Percentiles rank a stretch among this genome's conserved stretches.
These are phyloP conservation scores for Dictyostelium purpureum DNA, from an alignment of 78 protist genomes.

Conservation along the genomic window DNA sequence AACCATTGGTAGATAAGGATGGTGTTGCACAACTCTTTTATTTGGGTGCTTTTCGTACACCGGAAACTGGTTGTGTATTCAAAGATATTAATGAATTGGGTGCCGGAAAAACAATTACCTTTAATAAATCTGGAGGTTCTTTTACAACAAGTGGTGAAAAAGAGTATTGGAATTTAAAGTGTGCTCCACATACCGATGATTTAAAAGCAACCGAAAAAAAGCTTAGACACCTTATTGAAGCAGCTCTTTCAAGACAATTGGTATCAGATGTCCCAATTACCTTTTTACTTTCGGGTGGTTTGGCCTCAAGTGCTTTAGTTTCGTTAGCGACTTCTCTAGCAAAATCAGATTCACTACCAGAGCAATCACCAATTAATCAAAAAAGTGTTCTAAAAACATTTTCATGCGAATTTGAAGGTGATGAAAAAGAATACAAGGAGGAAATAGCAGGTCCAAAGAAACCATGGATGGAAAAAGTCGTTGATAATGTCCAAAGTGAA, in stretches of 20 bases:
- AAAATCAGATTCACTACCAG: background rate
- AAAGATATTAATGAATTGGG: background rate
- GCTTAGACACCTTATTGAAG: background rate
- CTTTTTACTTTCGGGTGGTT: constrained; percentile 3
- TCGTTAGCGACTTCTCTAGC: background rate
- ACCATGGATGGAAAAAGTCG: background rate
- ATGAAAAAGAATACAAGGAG: background rate
- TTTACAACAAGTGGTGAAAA: background rate
- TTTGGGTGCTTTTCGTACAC: constrained; percentile 2
- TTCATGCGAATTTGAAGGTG: background rate
- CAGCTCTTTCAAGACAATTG: background rate
- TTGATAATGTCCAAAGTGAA: background rate
- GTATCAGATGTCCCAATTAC: constrained; percentile 10
- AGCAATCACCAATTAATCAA: background rate
- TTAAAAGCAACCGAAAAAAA: background rate
- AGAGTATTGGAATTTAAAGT: background rate
- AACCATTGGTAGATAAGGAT: background rate
- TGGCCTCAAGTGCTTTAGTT: background rate
- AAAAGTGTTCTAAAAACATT: background rate
- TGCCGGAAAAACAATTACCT: background rate
- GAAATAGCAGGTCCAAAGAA: background rate
- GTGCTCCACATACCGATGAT: background rate
- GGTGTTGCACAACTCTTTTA: constrained; percentile 3
- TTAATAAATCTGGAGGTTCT: background rate
- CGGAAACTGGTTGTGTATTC: background rate